These are phyloP conservation scores for Penicillium vulpinum DNA, from an alignment of 2,329 filamentous ascomycete genomes.

Conservation along the genomic window DNA sequence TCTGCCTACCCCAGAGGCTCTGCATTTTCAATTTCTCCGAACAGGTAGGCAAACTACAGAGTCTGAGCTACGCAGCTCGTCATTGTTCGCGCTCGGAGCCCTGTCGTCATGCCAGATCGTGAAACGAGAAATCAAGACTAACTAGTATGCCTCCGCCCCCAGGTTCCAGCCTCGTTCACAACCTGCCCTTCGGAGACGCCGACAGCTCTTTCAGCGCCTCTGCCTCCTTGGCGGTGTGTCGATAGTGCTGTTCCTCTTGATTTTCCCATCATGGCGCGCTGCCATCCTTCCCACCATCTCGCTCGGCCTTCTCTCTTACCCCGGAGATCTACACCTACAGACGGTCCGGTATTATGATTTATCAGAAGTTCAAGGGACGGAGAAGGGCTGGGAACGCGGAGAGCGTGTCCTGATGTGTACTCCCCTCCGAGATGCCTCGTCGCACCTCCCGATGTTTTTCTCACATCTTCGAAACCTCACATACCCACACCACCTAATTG, in stretches of 20 bases:
- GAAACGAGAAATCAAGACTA: conserved; percentile 7
- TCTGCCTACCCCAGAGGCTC: conserved; percentile 67
- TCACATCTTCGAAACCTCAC: conserved; percentile 95
- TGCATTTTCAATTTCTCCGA: conserved; percentile 84
- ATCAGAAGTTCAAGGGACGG: conserved; percentile 84
- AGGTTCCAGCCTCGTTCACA: conserved; percentile 85
- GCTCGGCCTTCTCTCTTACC: conserved; percentile 67
- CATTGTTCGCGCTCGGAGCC: background rate
- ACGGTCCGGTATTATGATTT: conserved; percentile 97
- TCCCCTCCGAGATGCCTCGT: conserved; percentile 85
- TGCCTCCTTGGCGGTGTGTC: conserved; percentile 57
- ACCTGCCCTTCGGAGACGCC: conserved; percentile 70
- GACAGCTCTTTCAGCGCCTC: conserved; percentile 70
- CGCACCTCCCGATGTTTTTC: conserved; percentile 97
- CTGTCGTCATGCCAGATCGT: background rate
- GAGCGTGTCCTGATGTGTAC: conserved; percentile 95
- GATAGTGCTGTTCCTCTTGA: conserved; percentile 64
- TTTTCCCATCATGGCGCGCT: conserved; percentile 74
- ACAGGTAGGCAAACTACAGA: conserved; percentile 62
- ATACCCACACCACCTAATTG: conserved; percentile 94
- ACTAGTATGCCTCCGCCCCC: background rate
- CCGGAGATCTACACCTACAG: conserved; percentile 76
- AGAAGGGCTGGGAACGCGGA: conserved; percentile 91
- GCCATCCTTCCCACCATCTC: conserved; percentile 62
- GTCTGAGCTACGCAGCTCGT: background rate